Percentiles rank a stretch among this genome's conserved stretches.
Conservation (phyloP, 768 basidiomycete genomes). For the Suillus sp. region DNA sequence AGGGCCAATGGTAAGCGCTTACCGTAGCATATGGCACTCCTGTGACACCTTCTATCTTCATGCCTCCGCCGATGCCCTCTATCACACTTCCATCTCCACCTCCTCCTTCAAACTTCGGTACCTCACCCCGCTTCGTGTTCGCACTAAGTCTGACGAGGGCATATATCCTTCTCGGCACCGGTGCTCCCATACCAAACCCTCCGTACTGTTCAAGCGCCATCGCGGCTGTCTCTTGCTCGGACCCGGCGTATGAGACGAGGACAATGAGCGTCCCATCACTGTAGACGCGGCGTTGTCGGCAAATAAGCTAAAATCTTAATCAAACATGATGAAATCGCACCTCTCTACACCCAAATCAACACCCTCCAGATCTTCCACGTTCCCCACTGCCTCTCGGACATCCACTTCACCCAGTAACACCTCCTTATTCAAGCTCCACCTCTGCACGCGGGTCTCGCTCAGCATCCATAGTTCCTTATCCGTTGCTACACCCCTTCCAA, state of each 20-base stretch:
- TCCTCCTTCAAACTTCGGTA: conserved; percentile 30
- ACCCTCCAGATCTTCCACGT: conserved; percentile 68
- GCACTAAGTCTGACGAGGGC: conserved; percentile 55
- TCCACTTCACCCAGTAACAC: conserved; percentile 60
- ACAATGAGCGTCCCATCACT: conserved; percentile 59
- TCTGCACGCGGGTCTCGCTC: conserved; percentile 66
- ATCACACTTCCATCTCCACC: conserved; percentile 17
- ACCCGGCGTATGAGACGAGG: conserved; percentile 63
- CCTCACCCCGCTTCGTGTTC: conserved; percentile 19
- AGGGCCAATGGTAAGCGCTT: conserved; percentile 7
- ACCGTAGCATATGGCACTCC: conserved; percentile 80
- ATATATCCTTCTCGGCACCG: conserved; percentile 60
- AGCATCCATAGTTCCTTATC: conserved; percentile 68
- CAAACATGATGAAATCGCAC: conserved; percentile 37
- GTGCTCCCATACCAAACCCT: conserved; percentile 40
- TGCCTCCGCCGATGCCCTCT: conserved; percentile 39
- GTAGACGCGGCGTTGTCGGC: conserved; percentile 12
- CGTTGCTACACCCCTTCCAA: conserved; percentile 27
- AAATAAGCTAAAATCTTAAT: background rate
- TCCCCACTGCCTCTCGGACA: conserved; percentile 49
- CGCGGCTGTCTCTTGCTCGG: conserved; percentile 43
- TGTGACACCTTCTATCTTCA: conserved; percentile 47
- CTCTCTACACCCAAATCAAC: conserved; percentile 66
- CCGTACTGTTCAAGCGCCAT: conserved; percentile 37
- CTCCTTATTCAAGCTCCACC: conserved; percentile 60